A percentile compares a stretch with the other conserved stretches of the same genome.
phyloP scores from a whole-genome alignment of 2,329 filamentous ascomycete species.

The Botrytis galanthina region DNA sequence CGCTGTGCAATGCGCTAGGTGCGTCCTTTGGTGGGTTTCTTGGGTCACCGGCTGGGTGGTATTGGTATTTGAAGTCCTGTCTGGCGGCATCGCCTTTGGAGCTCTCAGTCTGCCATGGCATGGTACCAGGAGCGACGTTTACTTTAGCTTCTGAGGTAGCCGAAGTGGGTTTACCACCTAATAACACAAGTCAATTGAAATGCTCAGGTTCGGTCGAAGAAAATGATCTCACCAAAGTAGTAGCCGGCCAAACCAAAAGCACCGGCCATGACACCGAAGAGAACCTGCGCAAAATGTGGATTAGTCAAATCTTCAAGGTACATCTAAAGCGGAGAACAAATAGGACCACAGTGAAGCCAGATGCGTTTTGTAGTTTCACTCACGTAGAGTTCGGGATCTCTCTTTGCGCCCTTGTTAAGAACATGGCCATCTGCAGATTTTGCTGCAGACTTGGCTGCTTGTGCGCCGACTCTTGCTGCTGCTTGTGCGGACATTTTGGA shows the following conservation, averaged over 20 bases:
- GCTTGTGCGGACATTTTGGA: constrained; percentile 37
- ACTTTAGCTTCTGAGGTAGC: constrained; percentile 79
- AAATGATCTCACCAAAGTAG: constrained; percentile 66
- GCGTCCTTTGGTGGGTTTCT: constrained; percentile 77
- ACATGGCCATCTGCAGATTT: constrained; percentile 46
- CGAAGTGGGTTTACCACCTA: constrained; percentile 81
- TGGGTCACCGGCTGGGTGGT: constrained; percentile 70
- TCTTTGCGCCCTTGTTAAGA: constrained; percentile 62
- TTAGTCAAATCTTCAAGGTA: constrained; percentile 17
- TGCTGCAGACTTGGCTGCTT: constrained; percentile 40
- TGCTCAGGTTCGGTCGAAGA: constrained; percentile 11
- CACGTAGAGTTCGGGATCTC: constrained; percentile 75
- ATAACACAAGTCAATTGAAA: constrained; percentile 29
- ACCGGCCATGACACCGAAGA: constrained; percentile 86
- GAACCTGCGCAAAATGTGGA: constrained; percentile 58
- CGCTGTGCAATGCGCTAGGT: constrained; percentile 91
- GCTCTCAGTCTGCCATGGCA: constrained; percentile 83
- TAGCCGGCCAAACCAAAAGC: constrained; percentile 86
- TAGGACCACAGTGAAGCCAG: constrained; percentile 28
- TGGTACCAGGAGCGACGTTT: constrained; percentile 69
- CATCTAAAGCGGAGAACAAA: constrained; percentile 7
- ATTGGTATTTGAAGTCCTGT: constrained; percentile 60
- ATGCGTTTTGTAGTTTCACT: constrained; percentile 32
- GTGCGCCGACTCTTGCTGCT: constrained; percentile 38
- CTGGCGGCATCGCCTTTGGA: constrained; percentile 59